phyloP scores from a whole-genome alignment of 441 rosid species.

The Populus hybrid region DNA sequence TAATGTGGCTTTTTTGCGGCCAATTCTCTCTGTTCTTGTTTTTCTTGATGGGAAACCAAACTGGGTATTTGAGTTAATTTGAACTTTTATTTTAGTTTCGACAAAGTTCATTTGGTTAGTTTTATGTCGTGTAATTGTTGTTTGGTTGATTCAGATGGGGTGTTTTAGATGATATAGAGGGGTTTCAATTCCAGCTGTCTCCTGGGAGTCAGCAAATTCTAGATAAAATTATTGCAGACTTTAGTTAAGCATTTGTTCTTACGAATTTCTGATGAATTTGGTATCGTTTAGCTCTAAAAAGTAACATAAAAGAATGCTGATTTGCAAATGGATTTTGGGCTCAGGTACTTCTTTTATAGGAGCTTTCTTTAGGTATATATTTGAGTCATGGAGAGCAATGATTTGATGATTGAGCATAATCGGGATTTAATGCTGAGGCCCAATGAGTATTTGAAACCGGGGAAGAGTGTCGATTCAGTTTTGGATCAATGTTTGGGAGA shows the following conservation, averaged over 20 bases:
- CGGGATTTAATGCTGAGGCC: constrained; percentile 29
- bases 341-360: constrained; percentile 1
- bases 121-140: background rate
- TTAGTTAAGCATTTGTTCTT: background rate
- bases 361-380: background rate
- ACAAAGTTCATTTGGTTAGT: background rate
- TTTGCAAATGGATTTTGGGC: background rate
- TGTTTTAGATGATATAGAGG: background rate
- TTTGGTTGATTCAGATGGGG: background rate
- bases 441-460: constrained; percentile 43
- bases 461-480: constrained; percentile 43
- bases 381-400: constrained; percentile 41
- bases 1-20: background rate
- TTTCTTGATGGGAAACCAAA: background rate
- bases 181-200: background rate
- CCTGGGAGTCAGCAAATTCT: background rate
- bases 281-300: background rate
- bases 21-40: background rate
- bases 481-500: constrained; percentile 47
- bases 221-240: background rate
- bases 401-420: constrained; percentile 37
- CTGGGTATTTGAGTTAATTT: background rate
- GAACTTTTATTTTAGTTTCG: background rate
- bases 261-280: background rate
- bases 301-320: background rate